Base-by-base conservation (phyloP, 2,329 filamentous ascomycete genomes). In the Fusarium nelsonii region DNA sequence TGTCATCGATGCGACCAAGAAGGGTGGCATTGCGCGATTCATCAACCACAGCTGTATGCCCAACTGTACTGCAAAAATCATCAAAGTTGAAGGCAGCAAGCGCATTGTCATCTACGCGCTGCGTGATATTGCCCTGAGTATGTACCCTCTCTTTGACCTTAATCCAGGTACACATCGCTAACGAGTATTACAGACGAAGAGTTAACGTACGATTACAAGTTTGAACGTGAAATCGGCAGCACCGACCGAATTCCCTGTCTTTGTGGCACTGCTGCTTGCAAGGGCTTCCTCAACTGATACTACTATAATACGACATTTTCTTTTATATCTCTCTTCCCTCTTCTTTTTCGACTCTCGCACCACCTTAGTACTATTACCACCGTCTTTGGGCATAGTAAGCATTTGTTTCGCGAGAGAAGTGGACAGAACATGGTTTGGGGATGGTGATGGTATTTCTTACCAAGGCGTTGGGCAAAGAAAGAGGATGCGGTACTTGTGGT, bases 151-250 rank as follows among this genome's bases (percentile, higher is more conserved):
- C 12, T 16, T 30, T 32, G 14, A 14, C 20, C 18, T 6, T 37
- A 7, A 15, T n/a, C 54, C 30, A 40, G 48, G 2, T 28, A 12
- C 30, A 53, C 23, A 28, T 30, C 46, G 30, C 65, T 74, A 55
- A 72, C 62, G 50, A 51, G 57, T 58, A 64, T 77, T 66, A 65
- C 77, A 99, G 96, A 97, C 79, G 96, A 99, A 82, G 96, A 99
- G 84, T 90, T 99, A 79, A 99, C 96, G 3, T 99, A 99, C 83
- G 96, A 99, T 84, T 99, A 99, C 87, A 99, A 99, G 81, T 99
- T 99, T 80, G 96, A 99, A 84, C 92, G 96, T 74, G 96, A 99
- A 81, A 93, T 97, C 76, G 94, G 94, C 76, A 97, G 93, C 73
- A 88, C 94, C 68, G 96, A 99, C 80, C 93, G 96, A 69, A 97